Percentiles rank a stretch among this genome's conserved stretches.
These are phyloP conservation scores for Leptographium galeiforme DNA, from an alignment of 2,329 filamentous ascomycete genomes.

Conservation along the genomic window DNA sequence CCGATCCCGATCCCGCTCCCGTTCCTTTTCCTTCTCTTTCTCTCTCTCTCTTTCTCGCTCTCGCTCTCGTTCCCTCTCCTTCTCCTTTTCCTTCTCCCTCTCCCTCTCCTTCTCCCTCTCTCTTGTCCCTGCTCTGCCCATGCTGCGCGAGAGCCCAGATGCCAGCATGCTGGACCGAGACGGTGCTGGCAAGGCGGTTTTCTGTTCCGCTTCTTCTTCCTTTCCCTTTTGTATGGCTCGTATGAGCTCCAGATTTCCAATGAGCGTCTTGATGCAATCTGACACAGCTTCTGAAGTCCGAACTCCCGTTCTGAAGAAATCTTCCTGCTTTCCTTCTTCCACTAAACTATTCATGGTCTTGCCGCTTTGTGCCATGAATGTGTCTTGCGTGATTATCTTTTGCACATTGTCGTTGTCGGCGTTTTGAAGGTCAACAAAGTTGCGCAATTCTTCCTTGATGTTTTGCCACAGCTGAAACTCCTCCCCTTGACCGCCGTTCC, in stretches of 20 bases:
- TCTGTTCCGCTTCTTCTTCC: slow-evolving; percentile 22
- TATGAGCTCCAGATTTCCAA: slow-evolving; percentile 25
- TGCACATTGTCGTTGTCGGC: slow-evolving; percentile 24
- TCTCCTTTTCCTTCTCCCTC: slow-evolving; percentile 8
- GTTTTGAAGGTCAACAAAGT: slow-evolving; percentile 23
- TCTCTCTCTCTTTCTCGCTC: slow-evolving; percentile 20
- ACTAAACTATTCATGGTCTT: slow-evolving; percentile 18
- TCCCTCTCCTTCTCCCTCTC: slow-evolving; percentile 14
- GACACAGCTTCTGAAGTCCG: slow-evolving; percentile 20
- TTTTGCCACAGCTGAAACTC: slow-evolving; percentile 27
- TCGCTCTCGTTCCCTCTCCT: slow-evolving; percentile 15
- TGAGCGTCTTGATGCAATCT: slow-evolving; percentile 20
- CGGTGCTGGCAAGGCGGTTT: slow-evolving; percentile 10
- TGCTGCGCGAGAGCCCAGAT: slow-evolving; percentile 7
- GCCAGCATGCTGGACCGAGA: slow-evolving; percentile 12
- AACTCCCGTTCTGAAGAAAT: slow-evolving; percentile 16
- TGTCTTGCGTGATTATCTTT: slow-evolving; percentile 25
- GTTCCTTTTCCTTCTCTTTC: slow-evolving; percentile 13
- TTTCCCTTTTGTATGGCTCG: slow-evolving; percentile 26
- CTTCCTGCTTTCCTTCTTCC: slow-evolving; percentile 16
- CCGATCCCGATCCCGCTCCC: slow-evolving; percentile 10
- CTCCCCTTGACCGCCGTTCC: slow-evolving; percentile 29
- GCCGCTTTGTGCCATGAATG: slow-evolving; percentile 22
- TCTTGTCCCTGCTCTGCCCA: slow-evolving; percentile 11
- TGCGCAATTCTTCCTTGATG: slow-evolving; percentile 23